Evolutionary conservation across 768 basidiomycete genomes (phyloP).

Genomic region (Naematelia encephala): DNA sequence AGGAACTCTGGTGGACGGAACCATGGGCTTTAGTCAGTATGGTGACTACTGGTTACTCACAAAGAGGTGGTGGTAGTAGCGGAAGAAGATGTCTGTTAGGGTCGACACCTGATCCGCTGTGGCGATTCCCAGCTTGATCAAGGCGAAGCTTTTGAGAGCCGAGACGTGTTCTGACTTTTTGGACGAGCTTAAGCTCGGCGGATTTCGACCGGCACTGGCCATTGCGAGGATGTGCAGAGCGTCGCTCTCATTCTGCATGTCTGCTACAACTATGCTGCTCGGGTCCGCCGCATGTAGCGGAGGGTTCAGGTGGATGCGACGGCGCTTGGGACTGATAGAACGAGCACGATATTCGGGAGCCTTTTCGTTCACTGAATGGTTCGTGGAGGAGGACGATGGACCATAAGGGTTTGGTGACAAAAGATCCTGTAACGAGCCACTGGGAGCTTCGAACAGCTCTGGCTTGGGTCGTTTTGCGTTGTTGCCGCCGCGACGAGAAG

Average conservation of each 20-base stretch:
- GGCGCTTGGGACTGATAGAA: constrained; percentile 34
- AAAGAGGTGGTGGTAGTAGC: constrained; percentile 43
- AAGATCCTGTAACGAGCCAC: not conserved
- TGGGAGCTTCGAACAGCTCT: not conserved
- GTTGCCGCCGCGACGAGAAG: constrained; percentile 42
- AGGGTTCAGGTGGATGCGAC: constrained; percentile 37
- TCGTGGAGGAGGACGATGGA: not conserved
- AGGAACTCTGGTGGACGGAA: constrained; percentile 33
- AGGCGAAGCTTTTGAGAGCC: constrained; percentile 17
- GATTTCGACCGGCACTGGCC: constrained; percentile 16
- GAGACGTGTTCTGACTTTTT: constrained; percentile 8
- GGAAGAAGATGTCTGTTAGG: constrained; percentile 39
- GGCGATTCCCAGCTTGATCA: constrained; percentile 40
- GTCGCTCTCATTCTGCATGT: constrained; percentile 50
- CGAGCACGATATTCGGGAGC: constrained; percentile 2
- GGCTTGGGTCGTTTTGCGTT: constrained; percentile 23
- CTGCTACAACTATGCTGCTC: constrained; percentile 46
- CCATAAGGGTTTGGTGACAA: not conserved
- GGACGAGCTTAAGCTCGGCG: not conserved
- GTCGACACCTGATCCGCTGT: constrained; percentile 22
- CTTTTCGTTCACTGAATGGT: not conserved
- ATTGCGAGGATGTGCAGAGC: constrained; percentile 47
- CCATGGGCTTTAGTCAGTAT: constrained; percentile 33
- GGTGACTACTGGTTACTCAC: constrained; percentile 23
- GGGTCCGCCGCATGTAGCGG: constrained; percentile 40